Conservation (phyloP, 345 rosid genomes). For the Carallia brachiata region DNA sequence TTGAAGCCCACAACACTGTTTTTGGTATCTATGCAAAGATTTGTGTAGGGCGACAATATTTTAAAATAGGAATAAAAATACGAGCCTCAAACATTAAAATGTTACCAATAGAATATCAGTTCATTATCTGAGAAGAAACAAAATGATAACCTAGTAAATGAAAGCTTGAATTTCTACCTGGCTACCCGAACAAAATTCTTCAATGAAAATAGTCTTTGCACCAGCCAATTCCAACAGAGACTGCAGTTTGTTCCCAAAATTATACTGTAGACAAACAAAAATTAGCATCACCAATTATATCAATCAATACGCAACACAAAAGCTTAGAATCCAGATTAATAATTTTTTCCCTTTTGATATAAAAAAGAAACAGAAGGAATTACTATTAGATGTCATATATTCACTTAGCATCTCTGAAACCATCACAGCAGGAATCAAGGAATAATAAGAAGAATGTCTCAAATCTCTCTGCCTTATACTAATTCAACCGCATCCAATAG, state of each 20-base stretch:
- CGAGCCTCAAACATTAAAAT: too few relatives aligned
- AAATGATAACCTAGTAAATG: background rate
- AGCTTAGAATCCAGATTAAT: background rate
- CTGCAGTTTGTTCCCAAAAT: slow-evolving; percentile 52
- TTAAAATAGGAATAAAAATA: too few relatives aligned
- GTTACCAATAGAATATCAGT: too few relatives aligned
- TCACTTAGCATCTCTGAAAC: background rate
- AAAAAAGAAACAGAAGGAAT: background rate
- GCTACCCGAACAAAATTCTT: slow-evolving; percentile 60
- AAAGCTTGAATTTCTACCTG: slow-evolving; percentile 41
- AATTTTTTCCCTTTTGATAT: background rate
- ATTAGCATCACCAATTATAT: background rate
- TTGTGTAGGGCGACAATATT: too few relatives aligned
- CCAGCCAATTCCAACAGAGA: slow-evolving; percentile 51
- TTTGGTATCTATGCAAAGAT: too few relatives aligned
- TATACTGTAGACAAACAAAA: slow-evolving; percentile 51
- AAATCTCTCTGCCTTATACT: background rate
- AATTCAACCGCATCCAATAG: background rate
- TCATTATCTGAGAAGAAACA: background rate
- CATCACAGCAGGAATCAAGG: background rate
- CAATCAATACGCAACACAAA: too few relatives aligned
- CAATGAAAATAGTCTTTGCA: slow-evolving; percentile 47
- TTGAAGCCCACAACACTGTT: too few relatives aligned
- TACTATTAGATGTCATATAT: background rate
- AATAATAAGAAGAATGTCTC: background rate